Conservation (phyloP, 164 flowering plant species). For the Nelumbo lutea region DNA sequence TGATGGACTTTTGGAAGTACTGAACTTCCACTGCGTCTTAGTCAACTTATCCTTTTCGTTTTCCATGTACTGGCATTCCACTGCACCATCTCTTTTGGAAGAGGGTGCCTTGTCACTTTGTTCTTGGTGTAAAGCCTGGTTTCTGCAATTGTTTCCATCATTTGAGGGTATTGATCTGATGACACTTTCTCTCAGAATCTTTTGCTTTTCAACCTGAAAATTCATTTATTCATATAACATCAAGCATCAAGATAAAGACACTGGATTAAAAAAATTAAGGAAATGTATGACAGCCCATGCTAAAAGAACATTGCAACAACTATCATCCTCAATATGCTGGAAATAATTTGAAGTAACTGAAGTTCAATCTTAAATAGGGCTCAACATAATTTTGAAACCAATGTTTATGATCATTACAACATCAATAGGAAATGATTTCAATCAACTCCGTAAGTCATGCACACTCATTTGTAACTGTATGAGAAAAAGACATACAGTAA, state of each 20-base stretch:
- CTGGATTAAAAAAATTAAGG: too few relatives aligned
- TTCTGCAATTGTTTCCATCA: conserved; percentile 25
- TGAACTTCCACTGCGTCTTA: conserved; percentile 13
- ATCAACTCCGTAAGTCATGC: too few relatives aligned
- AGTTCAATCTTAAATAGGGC: too few relatives aligned
- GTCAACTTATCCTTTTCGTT: conserved; percentile 11
- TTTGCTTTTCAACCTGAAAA: conserved; percentile 74
- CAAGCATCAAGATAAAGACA: not conserved
- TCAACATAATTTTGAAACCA: too few relatives aligned
- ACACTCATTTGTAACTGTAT: too few relatives aligned
- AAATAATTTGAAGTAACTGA: too few relatives aligned
- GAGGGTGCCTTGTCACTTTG: conserved; percentile 17
- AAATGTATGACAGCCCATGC: too few relatives aligned
- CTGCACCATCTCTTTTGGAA: conserved; percentile 16
- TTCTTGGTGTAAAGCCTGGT: conserved; percentile 10
- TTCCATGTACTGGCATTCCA: conserved; percentile 12
- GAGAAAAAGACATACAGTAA: too few relatives aligned
- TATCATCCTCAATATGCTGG: too few relatives aligned
- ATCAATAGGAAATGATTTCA: too few relatives aligned
- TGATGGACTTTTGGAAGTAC: conserved; percentile 14
- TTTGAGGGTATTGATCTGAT: conserved; percentile 24
- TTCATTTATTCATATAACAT: not conserved
- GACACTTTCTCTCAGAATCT: conserved; percentile 50
- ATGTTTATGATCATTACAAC: too few relatives aligned
- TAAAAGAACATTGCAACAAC: too few relatives aligned